Base-by-base conservation (phyloP, 2,329 filamentous ascomycete genomes). In the Paracorniculantispora psalliotae region DNA sequence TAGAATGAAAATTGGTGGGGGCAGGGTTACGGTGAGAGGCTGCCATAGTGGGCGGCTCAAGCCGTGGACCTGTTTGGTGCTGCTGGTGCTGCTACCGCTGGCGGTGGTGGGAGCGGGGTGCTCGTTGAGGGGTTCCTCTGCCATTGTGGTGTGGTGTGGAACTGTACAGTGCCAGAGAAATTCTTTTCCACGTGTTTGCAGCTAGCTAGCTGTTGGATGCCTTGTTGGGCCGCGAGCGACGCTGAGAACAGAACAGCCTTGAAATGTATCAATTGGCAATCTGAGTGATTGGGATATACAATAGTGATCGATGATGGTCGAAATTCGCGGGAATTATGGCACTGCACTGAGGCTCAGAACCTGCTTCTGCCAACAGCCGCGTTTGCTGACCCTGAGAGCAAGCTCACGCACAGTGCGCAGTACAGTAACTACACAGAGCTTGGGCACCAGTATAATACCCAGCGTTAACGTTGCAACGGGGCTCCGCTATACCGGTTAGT, bases 1-100 rank as follows among this genome's bases (percentile, higher is more conserved):
- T 65, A 73, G 66, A 67, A 72, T 68, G 66, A 77, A 74, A 72
- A 75, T 65, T 70, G 70, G 75, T 70, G 76, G 75, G 75, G 73
- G 71, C 63, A 75, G 71, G 71, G 74, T 74, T 73, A 71, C 69
- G 64, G 68, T 59, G 60, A 62, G 62, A 59, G 68, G 68, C 60
- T 64, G 68, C 66, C 69, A 65, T 66, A 63, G 59, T 63, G 50
- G 37, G 57, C 55, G 62, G 57, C 52, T 59, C 60, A 63, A 15
- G 61, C 53, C 60, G 62, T 63, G 48, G 47, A 60, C 60, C 64
- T 60, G 37, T 49, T 61, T 63, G 60, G 63, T 62, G 47, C 37
- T 65, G 53, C 65, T 55, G 52, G 25, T 25, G 51, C 28, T 44
- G 26, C n/a, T 39, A 7, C 10, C 33, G 33, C 28, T 46, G 41